Base-by-base conservation (phyloP, 192 early-diverging fungal species). In the Cladochytrium replicatum region DNA sequence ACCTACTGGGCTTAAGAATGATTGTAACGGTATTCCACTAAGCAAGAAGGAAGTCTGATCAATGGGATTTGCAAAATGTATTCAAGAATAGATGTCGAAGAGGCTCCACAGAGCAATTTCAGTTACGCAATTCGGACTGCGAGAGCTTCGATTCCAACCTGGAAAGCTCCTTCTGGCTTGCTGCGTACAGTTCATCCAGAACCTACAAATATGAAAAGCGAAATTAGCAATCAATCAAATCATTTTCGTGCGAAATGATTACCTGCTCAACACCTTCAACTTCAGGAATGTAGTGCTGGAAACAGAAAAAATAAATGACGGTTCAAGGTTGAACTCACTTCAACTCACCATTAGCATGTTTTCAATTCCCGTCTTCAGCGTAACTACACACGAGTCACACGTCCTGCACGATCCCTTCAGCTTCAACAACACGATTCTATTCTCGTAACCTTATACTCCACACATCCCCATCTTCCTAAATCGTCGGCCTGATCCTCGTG, bases 401-500 rank as follows among this genome's bases (percentile, higher is more conserved):
- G 89, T 88, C 42, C 94, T 66, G 65, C 96, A 99, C 15, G 89
- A 84, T 7, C 96, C 96, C 51, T 87, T 87, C 43, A 99, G 66
- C 55, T 87, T 87, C 39, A 99, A 67, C 63, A 82, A 85, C 23
- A 99, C 96, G 13, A 91, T 67, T 3, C 93, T 91, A 9, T 78
- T 53, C 15, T 82, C 77, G 58, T 95, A 97, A 42, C 86, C 88
- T 81, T 72, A 63, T 85, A 99, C 61, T 99, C 96, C 34, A 99
- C 81, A 74, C 96, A 2, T 94, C 96, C 39, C 96, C 96, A 54
- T 99, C 96, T 41, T 97, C 93, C 74, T 99, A 93, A n/a, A n/a
- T n/a, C 4, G 94, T 81, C 13, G 94, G 93, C 6, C 96, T 68
- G 41, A 99, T 89, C 29, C 94, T 69, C 8, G 90, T n/a, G n/a